A percentile compares a stretch with the other conserved stretches of the same genome.
Conservation (phyloP, 2,329 filamentous ascomycete species). For the Pseudogymnoascus pannorum region DNA sequence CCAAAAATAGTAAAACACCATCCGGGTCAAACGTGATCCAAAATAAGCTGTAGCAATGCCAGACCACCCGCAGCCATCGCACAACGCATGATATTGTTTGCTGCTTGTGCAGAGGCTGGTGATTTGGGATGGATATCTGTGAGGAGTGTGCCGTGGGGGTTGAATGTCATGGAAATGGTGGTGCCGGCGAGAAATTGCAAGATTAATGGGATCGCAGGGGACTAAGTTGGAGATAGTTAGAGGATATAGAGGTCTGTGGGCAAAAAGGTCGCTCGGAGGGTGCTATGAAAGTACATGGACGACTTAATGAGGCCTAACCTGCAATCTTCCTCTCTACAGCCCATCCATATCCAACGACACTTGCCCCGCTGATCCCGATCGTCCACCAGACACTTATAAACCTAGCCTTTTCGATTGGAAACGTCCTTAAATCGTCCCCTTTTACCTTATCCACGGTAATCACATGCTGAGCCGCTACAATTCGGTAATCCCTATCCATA, state of each 20-base stretch:
- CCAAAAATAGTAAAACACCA: slow-evolving; percentile 15
- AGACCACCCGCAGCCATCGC: background rate
- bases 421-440: slow-evolving; percentile 38
- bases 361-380: background rate
- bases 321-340: slow-evolving; percentile 5
- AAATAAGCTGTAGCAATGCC: slow-evolving; percentile 8
- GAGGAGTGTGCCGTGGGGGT: slow-evolving; percentile 11
- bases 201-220: slow-evolving; percentile 12
- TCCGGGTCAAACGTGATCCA: slow-evolving; percentile 11
- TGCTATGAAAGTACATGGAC: slow-evolving; percentile 7
- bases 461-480: slow-evolving; percentile 37
- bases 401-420: slow-evolving; percentile 12
- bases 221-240: background rate
- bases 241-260: background rate
- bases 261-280: slow-evolving; percentile 15
- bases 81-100: slow-evolving; percentile 7
- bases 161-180: slow-evolving; percentile 7
- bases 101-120: slow-evolving; percentile 4
- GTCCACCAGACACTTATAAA: slow-evolving; percentile 16
- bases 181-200: slow-evolving; percentile 12
- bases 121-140: slow-evolving; percentile 9
- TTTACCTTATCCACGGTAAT: slow-evolving; percentile 37
- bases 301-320: background rate
- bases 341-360: slow-evolving; percentile 12
- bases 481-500: slow-evolving; percentile 48